Evolutionary conservation across 495 filamentous ascomycete species (phyloP).

Genomic region (Lasiosphaeris hirsuta): DNA sequence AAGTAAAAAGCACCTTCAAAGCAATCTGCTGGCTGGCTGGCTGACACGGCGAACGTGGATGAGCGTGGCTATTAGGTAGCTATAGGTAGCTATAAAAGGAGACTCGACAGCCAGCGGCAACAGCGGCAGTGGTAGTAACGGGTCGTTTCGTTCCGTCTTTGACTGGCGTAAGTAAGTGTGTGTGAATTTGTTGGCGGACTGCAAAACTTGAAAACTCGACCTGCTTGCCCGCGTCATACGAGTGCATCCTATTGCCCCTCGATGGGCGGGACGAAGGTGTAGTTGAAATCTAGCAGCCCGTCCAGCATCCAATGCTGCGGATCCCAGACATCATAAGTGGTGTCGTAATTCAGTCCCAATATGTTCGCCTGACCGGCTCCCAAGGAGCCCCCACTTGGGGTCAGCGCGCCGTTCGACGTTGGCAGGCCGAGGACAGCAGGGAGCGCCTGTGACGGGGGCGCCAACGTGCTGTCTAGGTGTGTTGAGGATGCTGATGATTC

Average conservation of each 20-base stretch:
- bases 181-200: background rate
- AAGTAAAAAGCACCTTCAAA: conserved; percentile 10
- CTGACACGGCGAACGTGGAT: too few species aligned
- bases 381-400: conserved; percentile 43
- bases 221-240: background rate
- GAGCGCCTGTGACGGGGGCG: conserved; percentile 39
- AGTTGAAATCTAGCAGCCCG: conserved; percentile 76
- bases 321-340: conserved; percentile 82
- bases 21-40: background rate
- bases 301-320: conserved; percentile 89
- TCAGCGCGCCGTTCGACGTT: conserved; percentile 45
- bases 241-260: conserved; percentile 40
- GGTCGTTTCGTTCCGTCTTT: background rate
- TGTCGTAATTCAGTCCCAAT: conserved; percentile 50
- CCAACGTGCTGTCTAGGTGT: conserved; percentile 52
- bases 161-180: background rate
- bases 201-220: background rate
- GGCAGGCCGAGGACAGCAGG: conserved; percentile 27
- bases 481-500: conserved; percentile 69
- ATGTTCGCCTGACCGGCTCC: conserved; percentile 40
- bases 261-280: conserved; percentile 49
- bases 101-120: background rate
- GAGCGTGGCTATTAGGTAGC: background rate
- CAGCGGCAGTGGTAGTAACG: background rate
- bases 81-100: background rate